Conservation (phyloP, 2,329 filamentous ascomycete species). For the Epichloe hybrida region DNA sequence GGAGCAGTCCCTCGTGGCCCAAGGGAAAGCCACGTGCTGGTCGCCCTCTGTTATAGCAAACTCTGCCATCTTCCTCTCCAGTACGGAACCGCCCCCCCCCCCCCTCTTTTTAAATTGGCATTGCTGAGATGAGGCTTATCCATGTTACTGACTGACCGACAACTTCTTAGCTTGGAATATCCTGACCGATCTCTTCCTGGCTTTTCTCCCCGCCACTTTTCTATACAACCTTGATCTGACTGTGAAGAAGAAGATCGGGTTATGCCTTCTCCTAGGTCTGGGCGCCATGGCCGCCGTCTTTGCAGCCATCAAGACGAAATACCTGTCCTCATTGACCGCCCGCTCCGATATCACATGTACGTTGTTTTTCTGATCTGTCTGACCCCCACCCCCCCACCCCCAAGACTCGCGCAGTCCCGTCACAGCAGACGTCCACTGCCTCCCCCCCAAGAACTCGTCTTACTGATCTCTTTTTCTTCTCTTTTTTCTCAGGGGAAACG, state of each 20-base stretch:
- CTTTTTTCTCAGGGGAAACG: neutral
- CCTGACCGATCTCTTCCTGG: slow-evolving; percentile 2
- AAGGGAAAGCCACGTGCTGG: neutral
- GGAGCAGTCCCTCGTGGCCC: neutral
- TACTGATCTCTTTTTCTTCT: no score
- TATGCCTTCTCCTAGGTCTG: slow-evolving; percentile 1
- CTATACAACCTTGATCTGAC: slow-evolving; percentile 3
- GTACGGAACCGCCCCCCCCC: neutral
- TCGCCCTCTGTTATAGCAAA: neutral
- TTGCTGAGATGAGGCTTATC: no score
- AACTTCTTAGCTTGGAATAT: slow-evolving; percentile 3
- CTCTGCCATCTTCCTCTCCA: slow-evolving; percentile 3
- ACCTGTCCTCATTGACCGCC: neutral
- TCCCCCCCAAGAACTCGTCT: no score
- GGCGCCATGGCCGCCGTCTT: slow-evolving; percentile 1
- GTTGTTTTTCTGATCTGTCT: neutral
- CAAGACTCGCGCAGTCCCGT: no score
- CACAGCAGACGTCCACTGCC: no score
- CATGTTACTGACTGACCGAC: neutral
- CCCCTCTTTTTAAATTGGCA: no score
- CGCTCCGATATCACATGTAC: slow-evolving; percentile 1
- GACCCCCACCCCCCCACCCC: no score
- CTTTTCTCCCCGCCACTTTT: slow-evolving; percentile 2
- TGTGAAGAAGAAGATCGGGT: slow-evolving; percentile 1
- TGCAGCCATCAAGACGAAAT: slow-evolving; percentile 3